Base-by-base conservation (phyloP, 805 yeast genomes). In the Yarrowia alimentaria region DNA sequence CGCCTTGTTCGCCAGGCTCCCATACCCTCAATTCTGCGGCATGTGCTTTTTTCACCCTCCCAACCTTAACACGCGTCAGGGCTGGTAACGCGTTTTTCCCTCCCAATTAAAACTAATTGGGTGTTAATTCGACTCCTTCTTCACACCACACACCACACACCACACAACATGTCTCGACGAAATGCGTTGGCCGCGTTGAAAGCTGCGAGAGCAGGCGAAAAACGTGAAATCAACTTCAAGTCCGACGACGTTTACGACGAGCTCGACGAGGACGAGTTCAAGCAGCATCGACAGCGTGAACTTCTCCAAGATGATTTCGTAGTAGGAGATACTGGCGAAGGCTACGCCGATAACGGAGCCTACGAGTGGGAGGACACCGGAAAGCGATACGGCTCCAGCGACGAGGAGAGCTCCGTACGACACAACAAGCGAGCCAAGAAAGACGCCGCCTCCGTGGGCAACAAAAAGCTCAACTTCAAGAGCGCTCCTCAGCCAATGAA, bases 291-390 rank as follows among this genome's bases (percentile, higher is more conserved):
- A 64, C 78, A 94, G 59, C 79, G 84, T 53, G 86, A 89, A 53
- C 72, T 93, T 40, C 73, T 88, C 65, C 82, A 85, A 55, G 96
- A 91, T 61, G 96, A 91, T 64, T 91, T 91, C 63, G 93, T 91
- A 28, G 95, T 88, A 2, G 96, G 89, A 64, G 98, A 91, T 64
- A 81, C 85, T 58, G 96, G 96, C 22, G 84, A 83, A 57, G 98
- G 97, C 0, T 91, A 91, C 61, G 90, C 88, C 1, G 98, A 93
- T 60, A 85, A 85, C 33, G 99, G 99, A 53, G 85, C 76, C 6
- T 94, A 91, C 60, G 95, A 88, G 54, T 88, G 95, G 90, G 94
- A 81, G 54, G 51, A 70, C 72, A 50, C 77, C 75, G 33, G 68
- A 72, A 48, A 77, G 76, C 57, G 57, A 6, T 58, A 49, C 22